A percentile compares a stretch with the other conserved stretches of the same genome.
These are phyloP conservation scores for Larix sibirica DNA, from an alignment of 83 land plant species.

Conservation along the genomic window DNA sequence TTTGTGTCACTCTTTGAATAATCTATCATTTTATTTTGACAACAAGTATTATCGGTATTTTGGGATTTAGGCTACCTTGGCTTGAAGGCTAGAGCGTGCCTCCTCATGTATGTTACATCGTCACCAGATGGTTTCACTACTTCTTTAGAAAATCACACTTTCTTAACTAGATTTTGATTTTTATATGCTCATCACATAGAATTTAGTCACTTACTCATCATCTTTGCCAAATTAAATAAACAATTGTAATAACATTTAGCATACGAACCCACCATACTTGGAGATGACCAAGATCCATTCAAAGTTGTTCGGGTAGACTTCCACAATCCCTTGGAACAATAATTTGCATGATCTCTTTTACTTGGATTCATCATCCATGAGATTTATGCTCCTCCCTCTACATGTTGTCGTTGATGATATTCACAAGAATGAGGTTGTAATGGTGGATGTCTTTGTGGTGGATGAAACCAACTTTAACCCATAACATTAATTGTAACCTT, in stretches of 20 bases:
- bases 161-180: not conserved
- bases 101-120: not conserved
- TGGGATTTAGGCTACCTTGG: not conserved
- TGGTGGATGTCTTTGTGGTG: too few relatives aligned
- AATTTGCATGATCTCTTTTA: too few relatives aligned
- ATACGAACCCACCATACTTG: not conserved
- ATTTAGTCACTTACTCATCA: not conserved
- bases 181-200: not conserved
- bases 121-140: not conserved
- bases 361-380: too few relatives aligned
- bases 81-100: not conserved
- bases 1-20: not conserved
- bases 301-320: not conserved
- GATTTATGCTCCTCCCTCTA: too few relatives aligned
- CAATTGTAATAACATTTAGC: not conserved
- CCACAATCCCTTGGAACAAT: not conserved
- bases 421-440: too few relatives aligned
- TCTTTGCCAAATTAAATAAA: too few relatives aligned
- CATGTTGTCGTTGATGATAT: too few relatives aligned
- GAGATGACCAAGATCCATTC: not conserved
- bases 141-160: constrained; percentile 5
- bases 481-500: too few relatives aligned
- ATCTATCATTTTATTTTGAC: not conserved
- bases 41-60: not conserved
- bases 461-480: too few relatives aligned